These are phyloP conservation scores for Mortierella polycephala DNA, from an alignment of 371 early-diverging fungal genomes.

Conservation along the genomic window DNA sequence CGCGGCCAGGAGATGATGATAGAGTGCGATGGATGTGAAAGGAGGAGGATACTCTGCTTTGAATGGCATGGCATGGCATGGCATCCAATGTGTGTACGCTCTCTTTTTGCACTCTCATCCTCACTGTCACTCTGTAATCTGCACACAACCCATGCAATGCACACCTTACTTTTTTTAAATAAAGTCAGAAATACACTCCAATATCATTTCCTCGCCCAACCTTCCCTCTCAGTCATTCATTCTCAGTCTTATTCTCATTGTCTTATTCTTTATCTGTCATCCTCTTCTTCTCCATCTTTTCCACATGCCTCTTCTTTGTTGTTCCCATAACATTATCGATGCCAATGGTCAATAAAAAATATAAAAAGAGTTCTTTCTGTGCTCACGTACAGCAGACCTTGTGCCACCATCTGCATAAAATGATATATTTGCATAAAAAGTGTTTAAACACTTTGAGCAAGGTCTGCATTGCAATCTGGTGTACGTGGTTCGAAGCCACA, in stretches of 20 bases:
- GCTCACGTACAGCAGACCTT: constrained; percentile 7
- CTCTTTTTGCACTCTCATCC: too few species aligned
- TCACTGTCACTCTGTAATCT: too few species aligned
- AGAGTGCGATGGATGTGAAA: too few species aligned
- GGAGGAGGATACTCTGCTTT: too few species aligned
- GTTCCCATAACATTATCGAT: not conserved
- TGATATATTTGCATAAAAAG: not conserved
- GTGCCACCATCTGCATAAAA: not conserved
- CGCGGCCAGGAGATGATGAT: not conserved
- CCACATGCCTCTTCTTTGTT: too few species aligned
- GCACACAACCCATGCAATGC: not conserved
- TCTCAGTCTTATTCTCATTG: not conserved
- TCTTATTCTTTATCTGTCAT: not conserved
- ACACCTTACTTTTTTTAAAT: not conserved
- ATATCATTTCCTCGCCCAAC: not conserved
- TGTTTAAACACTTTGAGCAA: not conserved
- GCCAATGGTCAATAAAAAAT: not conserved
- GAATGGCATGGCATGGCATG: too few species aligned
- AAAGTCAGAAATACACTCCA: not conserved
- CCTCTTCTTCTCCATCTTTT: not conserved
- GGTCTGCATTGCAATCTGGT: not conserved
- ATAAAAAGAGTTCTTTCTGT: not conserved
- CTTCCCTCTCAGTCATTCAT: not conserved
- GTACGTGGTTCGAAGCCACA: not conserved
- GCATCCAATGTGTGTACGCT: too few species aligned